A percentile compares a stretch with the other conserved stretches of the same genome.
These are phyloP conservation scores for Zoysia matrella DNA, from an alignment of 202 grass and related monocot species.

Conservation along the genomic window DNA sequence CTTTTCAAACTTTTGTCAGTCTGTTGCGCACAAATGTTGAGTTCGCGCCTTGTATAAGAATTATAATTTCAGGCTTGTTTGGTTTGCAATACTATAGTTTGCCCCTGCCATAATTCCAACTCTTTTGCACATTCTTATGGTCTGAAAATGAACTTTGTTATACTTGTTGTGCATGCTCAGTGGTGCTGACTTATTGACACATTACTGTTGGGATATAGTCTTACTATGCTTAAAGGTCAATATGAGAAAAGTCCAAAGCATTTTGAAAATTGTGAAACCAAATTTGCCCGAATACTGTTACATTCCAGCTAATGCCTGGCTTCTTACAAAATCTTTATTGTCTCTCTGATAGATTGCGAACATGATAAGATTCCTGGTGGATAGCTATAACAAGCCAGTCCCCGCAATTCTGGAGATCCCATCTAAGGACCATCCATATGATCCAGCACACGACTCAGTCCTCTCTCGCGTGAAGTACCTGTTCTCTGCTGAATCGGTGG, in stretches of 20 bases:
- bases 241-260: too few relatives aligned
- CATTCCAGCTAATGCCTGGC: too few relatives aligned
- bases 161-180: background rate
- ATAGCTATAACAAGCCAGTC: constrained; percentile 90
- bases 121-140: background rate
- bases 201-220: background rate
- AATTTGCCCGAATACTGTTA: too few relatives aligned
- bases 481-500: constrained; percentile 80
- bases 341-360: constrained; percentile 64
- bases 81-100: background rate
- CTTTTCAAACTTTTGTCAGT: background rate
- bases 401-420: constrained; percentile 91
- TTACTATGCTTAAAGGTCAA: background rate
- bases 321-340: background rate
- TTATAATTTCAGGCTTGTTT: constrained; percentile 7
- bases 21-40: background rate
- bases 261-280: background rate
- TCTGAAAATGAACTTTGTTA: too few relatives aligned
- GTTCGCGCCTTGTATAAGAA: constrained; percentile 8
- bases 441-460: constrained; percentile 74
- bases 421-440: constrained; percentile 95
- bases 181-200: background rate
- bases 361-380: constrained; percentile 85
- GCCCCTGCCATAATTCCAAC: background rate
- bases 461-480: constrained; percentile 91